Evolutionary conservation across 139 green algal genomes (phyloP).

Genomic region (Trebouxia sp.): DNA sequence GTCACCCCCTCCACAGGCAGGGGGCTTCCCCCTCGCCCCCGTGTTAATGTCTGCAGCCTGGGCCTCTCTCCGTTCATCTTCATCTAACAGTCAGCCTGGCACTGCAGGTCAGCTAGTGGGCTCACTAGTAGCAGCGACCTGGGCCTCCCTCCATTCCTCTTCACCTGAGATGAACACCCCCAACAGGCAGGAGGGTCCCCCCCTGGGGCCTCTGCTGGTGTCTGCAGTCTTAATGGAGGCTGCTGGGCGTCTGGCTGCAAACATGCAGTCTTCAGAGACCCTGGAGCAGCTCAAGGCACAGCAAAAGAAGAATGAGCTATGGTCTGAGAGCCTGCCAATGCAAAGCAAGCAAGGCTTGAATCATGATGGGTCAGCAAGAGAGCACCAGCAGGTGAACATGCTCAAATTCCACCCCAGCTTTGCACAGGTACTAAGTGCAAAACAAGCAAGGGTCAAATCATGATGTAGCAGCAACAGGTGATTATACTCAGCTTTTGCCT

Average conservation of each 20-base stretch:
- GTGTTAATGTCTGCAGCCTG: too few species aligned
- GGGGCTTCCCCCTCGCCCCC: too few species aligned
- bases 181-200: not conserved
- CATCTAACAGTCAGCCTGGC: too few species aligned
- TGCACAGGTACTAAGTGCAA: too few species aligned
- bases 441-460: too few species aligned
- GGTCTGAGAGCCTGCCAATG: not conserved
- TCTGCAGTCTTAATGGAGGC: slow-evolving; percentile 42
- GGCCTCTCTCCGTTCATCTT: slow-evolving; percentile 12
- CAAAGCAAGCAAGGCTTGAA: slow-evolving; percentile 14
- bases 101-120: slow-evolving; percentile 65
- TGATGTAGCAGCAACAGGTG: too few species aligned
- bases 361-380: not conserved
- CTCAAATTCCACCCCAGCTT: not conserved
- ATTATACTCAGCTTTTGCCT: too few species aligned
- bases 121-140: slow-evolving; percentile 45
- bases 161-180: not conserved
- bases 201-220: slow-evolving; percentile 39
- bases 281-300: not conserved
- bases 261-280: not conserved
- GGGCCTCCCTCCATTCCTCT: not conserved
- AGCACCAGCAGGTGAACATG: not conserved
- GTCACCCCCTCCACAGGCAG: too few species aligned
- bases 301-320: not conserved
- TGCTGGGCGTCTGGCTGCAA: slow-evolving; percentile 26